Base-by-base conservation (phyloP, 352 stramenopile species). In the Pythium volutum region DNA sequence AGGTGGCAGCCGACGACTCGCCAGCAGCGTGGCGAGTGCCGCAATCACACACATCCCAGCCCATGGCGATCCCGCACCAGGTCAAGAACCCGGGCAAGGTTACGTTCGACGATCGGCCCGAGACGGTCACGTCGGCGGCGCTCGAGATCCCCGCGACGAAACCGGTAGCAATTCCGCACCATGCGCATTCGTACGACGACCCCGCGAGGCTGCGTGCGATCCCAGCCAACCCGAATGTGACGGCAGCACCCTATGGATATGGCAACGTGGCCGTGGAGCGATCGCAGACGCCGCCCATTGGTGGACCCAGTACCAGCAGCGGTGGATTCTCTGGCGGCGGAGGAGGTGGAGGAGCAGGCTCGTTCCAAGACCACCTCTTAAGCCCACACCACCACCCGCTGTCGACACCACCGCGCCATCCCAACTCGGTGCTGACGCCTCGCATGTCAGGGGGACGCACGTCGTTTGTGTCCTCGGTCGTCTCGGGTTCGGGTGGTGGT, bases 51-150 rank as follows among this genome's bases (percentile, higher is more conserved):
- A 51, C 90, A 70, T 95, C 85, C 0, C 86, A 91, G 55, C 85
- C 83, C 5, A 89, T 95, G 83, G 77, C 83, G 0, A 95, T 95
- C 26, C 85, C 85, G 9, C 80, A 72, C 2, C 61, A 82, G 46
- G 45, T 70, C 29, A 88, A 80, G 36, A 73, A 55, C 39, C 73
- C 78, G 33, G 42, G 48, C 22, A 48, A 61, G 8, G 62, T 74
- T 8, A 20, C 36, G 4, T 75, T 70, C 38, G 59, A 72, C 23
- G 79, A 70, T 9, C 66, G 50, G 25, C 55, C 62, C 14, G 66
- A 72, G 16, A 54, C 34, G 53, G 73, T 25, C 9, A 59, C 49
- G 0, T 59, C 48, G 23, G 55, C 48, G 23, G 55, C 48, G 5
- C 25, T 52, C 4, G 81, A 82, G 33, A 56, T 45, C 3, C 20